Percentiles rank a stretch among this genome's conserved stretches.
These are phyloP conservation scores for Prunus campanulata DNA, from an alignment of 306 rosid species.

Conservation along the genomic window DNA sequence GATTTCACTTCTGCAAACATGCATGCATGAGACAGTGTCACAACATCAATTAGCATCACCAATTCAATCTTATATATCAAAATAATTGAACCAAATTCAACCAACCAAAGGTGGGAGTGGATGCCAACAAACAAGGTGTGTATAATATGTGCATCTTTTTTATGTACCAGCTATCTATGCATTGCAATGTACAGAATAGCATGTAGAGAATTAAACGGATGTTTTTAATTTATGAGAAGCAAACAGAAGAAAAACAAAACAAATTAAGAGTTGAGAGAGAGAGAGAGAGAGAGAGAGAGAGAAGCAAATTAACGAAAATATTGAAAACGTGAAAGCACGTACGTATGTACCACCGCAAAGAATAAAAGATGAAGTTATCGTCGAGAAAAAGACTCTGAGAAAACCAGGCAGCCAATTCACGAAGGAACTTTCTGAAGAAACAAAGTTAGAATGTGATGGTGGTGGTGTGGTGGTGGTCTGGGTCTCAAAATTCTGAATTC, in stretches of 20 bases:
- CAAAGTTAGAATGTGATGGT: too few relatives aligned
- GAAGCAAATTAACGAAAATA: not conserved
- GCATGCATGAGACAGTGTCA: not conserved
- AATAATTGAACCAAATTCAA: not conserved
- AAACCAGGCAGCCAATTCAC: not conserved
- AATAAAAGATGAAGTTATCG: not conserved
- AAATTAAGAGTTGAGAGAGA: too few relatives aligned
- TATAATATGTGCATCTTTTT: too few relatives aligned
- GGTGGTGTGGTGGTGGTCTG: too few relatives aligned
- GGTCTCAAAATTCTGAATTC: not conserved
- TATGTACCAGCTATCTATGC: too few relatives aligned
- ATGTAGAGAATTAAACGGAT: too few relatives aligned
- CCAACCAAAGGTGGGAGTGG: not conserved
- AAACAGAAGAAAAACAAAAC: too few relatives aligned
- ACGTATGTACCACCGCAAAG: not conserved
- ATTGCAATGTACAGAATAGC: too few relatives aligned
- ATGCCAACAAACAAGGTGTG: not conserved
- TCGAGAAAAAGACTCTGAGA: not conserved
- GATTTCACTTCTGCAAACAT: slow-evolving; percentile 1
- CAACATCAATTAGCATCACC: not conserved
- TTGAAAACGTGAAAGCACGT: slow-evolving; percentile 13
- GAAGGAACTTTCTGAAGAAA: too few relatives aligned
- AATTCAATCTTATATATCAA: not conserved
- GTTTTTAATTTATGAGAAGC: too few relatives aligned
- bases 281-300: too few relatives aligned